Percentiles rank a stretch among this genome's conserved stretches.
Evolutionary conservation across 495 filamentous ascomycete genomes (phyloP).

Genomic region (Eremomyces bilateralis): DNA sequence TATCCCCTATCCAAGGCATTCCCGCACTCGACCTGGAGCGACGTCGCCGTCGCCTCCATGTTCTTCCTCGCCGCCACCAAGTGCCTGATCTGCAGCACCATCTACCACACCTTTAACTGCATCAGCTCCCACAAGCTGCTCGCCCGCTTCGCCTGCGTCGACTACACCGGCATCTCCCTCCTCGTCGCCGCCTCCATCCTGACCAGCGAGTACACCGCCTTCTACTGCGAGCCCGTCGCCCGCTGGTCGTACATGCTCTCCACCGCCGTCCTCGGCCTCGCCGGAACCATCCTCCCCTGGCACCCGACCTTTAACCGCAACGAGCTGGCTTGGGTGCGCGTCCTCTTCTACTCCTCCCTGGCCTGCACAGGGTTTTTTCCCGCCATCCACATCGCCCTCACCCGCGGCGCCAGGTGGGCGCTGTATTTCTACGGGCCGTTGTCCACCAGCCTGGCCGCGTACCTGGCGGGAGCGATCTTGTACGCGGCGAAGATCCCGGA

Average conservation of each 20-base stretch:
- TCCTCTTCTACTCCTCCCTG: constrained; percentile 77
- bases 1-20: constrained; percentile 79
- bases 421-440: constrained; percentile 80
- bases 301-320: constrained; percentile 83
- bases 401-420: constrained; percentile 53
- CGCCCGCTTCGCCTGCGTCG: constrained; percentile 92
- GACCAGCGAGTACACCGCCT: constrained; percentile 95
- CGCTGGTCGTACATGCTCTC: constrained; percentile 71
- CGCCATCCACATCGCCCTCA: constrained; percentile 55
- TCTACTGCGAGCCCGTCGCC: constrained; percentile 84
- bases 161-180: constrained; percentile 94
- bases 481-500: constrained; percentile 94
- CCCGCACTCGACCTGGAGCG: constrained; percentile 59
- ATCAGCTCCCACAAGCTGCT: constrained; percentile 75
- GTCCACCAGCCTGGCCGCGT: constrained; percentile 62
- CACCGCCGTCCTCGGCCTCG: constrained; percentile 63
- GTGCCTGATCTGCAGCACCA: constrained; percentile 80
- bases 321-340: constrained; percentile 81
- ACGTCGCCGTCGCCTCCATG: constrained; percentile 70
- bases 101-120: constrained; percentile 97
- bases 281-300: constrained; percentile 86
- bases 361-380: constrained; percentile 83
- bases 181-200: constrained; percentile 94
- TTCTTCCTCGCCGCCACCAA: constrained; percentile 98
- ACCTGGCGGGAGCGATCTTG: constrained; percentile 60